Evolutionary conservation across 768 basidiomycete species (phyloP).

Genomic region (Neoboletus brunneissimus): DNA sequence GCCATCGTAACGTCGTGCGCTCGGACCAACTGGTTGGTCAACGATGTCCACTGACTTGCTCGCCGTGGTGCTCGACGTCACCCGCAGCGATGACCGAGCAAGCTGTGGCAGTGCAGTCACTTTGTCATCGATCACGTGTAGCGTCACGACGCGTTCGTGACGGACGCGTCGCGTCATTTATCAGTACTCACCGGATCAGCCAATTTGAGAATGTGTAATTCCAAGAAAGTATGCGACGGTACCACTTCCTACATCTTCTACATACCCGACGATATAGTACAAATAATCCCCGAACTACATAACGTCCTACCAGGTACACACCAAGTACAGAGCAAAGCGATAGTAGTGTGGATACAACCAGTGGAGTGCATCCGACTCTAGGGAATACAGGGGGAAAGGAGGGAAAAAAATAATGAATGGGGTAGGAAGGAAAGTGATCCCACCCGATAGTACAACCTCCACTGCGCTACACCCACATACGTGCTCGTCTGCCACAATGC

Average conservation of each 20-base stretch:
- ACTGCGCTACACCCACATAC: slow-evolving; percentile 16
- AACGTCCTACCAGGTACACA: slow-evolving; percentile 19
- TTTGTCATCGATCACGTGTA: slow-evolving; percentile 22
- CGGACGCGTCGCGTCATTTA: slow-evolving; percentile 23
- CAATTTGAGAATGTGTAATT: slow-evolving; percentile 1
- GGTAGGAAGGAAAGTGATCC: slow-evolving; percentile 3
- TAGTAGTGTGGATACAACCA: slow-evolving; percentile 13
- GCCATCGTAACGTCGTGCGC: slow-evolving; percentile 12
- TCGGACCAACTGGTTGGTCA: background rate
- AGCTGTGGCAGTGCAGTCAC: slow-evolving; percentile 21
- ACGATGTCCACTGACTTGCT: background rate
- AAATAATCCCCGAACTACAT: slow-evolving; percentile 17
- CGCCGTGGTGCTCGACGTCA: background rate
- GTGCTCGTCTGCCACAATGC: background rate
- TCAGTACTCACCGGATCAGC: background rate
- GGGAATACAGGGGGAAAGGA: slow-evolving; percentile 17
- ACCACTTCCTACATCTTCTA: slow-evolving; percentile 10
- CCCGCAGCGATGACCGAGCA: background rate
- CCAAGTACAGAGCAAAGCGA: slow-evolving; percentile 22
- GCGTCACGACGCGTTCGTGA: slow-evolving; percentile 31
- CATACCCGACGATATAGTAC: slow-evolving; percentile 20
- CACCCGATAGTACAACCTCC: slow-evolving; percentile 20
- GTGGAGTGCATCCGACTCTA: slow-evolving; percentile 2
- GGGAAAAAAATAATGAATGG: background rate
- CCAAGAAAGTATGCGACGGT: slow-evolving; percentile 22